A percentile compares a stretch with the other conserved stretches of the same genome.
Conservation (phyloP, 1,139 yeast genomes). For the Kurtzmaniella quercitrusa region DNA sequence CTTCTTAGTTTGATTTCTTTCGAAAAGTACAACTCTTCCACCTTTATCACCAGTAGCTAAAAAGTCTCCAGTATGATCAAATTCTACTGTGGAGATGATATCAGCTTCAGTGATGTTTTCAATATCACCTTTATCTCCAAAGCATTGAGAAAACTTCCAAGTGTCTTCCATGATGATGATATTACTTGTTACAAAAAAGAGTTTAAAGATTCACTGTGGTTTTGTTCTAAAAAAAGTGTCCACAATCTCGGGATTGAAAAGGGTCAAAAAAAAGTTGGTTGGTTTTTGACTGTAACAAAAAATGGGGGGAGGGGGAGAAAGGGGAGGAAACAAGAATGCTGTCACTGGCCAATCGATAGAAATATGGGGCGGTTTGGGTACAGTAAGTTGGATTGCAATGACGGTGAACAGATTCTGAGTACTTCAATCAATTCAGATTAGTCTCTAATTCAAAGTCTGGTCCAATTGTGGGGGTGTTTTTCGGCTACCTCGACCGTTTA, state of each 20-base stretch:
- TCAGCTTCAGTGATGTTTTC: constrained; percentile 97
- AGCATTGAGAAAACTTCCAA: constrained; percentile 84
- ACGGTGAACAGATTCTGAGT: not conserved
- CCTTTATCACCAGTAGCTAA: constrained; percentile 99
- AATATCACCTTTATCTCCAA: constrained; percentile 97
- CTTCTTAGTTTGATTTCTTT: constrained; percentile 74
- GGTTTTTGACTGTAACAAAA: not conserved
- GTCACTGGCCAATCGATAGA: no score
- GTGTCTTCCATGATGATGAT: constrained; percentile 25
- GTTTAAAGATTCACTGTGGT: no score
- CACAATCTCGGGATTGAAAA: not conserved
- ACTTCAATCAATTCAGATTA: not conserved
- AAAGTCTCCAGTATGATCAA: constrained; percentile 91
- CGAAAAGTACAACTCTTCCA: constrained; percentile 94
- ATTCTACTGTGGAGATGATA: constrained; percentile 94
- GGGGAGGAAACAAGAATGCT: not conserved
- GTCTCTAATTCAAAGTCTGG: not conserved
- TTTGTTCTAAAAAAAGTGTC: not conserved
- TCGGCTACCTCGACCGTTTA: not conserved
- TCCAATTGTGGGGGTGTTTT: not conserved
- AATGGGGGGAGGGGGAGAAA: not conserved
- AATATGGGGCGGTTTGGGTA: not conserved
- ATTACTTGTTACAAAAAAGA: no score
- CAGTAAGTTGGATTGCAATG: not conserved
- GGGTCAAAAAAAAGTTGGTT: not conserved